Conservation (phyloP, 2,329 filamentous ascomycete genomes). For the Penicillium sp. region DNA sequence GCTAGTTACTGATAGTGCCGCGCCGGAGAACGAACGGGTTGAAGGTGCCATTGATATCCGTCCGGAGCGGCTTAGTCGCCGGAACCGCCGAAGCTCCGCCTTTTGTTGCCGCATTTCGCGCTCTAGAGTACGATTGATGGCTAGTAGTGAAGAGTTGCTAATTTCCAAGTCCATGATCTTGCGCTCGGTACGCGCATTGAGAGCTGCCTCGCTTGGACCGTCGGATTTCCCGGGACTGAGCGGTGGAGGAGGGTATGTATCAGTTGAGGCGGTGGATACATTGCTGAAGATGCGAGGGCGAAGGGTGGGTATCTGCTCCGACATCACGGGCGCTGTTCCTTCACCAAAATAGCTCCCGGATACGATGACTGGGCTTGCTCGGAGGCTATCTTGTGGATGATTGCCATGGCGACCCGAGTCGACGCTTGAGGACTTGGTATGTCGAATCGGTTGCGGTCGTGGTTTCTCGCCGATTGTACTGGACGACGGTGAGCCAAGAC, state of each 20-base stretch:
- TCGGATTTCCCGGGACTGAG: conserved; percentile 51
- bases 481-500: conserved; percentile 23
- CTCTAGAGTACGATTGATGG: conserved; percentile 91
- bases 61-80: conserved; percentile 79
- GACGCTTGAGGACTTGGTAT: conserved; percentile 37
- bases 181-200: conserved; percentile 84
- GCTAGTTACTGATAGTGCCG: conserved; percentile 47
- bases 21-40: conserved; percentile 46
- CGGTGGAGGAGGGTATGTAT: conserved; percentile 50
- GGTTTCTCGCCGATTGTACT: conserved; percentile 19
- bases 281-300: conserved; percentile 37
- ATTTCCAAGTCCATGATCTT: conserved; percentile 97
- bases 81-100: conserved; percentile 78
- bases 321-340: conserved; percentile 17
- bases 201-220: conserved; percentile 63
- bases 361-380: conserved; percentile 33
- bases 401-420: conserved; percentile 26
- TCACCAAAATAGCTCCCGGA: conserved; percentile 28
- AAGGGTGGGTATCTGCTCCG: conserved; percentile 29
- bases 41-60: conserved; percentile 61
- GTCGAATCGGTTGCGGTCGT: conserved; percentile 19
- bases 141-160: conserved; percentile 88
- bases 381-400: conserved; percentile 23
- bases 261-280: conserved; percentile 30
- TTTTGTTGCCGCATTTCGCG: conserved; percentile 89